Percentiles rank a stretch among this genome's conserved stretches.
phyloP scores from a whole-genome alignment of 2,329 filamentous ascomycete species.

The Epichloe brachyelytri region DNA sequence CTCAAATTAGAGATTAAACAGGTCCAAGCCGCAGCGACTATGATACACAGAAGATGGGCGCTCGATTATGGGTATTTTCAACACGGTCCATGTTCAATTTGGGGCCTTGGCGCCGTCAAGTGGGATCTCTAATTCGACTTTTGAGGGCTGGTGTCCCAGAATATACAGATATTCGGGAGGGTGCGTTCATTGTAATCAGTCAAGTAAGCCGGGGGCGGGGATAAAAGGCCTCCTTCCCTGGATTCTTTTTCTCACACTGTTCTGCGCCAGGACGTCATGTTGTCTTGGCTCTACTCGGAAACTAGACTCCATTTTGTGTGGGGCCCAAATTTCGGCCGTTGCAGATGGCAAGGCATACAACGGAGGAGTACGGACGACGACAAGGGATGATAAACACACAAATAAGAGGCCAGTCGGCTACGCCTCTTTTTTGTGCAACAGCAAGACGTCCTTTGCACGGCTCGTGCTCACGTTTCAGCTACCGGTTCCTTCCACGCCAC shows the following conservation, averaged over 20 bases:
- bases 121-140: too few relatives aligned
- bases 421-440: too few relatives aligned
- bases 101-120: too few relatives aligned
- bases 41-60: too few relatives aligned
- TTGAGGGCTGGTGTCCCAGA: neutral
- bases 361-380: too few relatives aligned
- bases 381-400: too few relatives aligned
- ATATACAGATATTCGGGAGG: neutral
- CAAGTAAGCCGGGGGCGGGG: neutral
- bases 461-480: too few relatives aligned
- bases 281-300: neutral
- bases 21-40: too few relatives aligned
- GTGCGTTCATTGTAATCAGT: neutral
- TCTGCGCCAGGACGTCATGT: constrained; percentile 7
- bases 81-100: neutral
- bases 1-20: too few relatives aligned
- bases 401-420: too few relatives aligned
- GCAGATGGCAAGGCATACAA: neutral
- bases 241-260: neutral
- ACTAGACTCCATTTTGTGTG: constrained; percentile 1
- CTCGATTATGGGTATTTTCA: neutral
- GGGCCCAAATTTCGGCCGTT: constrained; percentile 8
- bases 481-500: too few relatives aligned
- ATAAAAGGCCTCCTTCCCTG: neutral
- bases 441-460: too few relatives aligned